Conservation (phyloP, 78 protist genomes). For the Salpingoeca rosetta region DNA sequence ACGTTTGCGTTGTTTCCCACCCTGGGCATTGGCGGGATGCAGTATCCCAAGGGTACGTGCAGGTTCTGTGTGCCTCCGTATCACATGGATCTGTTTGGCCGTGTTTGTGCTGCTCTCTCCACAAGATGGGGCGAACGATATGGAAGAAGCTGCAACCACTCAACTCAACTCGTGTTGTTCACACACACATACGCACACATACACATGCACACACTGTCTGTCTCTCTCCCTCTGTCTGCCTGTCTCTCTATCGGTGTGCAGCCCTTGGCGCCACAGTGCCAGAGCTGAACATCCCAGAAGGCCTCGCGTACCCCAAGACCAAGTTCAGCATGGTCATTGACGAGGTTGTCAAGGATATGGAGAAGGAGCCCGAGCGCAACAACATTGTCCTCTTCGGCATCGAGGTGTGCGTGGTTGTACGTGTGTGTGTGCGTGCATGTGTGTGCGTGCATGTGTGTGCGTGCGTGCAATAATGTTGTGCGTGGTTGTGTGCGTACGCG, state of each 20-base stretch:
- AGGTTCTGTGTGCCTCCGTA: background rate
- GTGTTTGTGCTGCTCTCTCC: too few relatives aligned
- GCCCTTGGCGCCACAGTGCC: slow-evolving; percentile 27
- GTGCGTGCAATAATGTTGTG: background rate
- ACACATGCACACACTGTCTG: too few relatives aligned
- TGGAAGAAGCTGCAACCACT: too few relatives aligned
- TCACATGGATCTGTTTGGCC: background rate
- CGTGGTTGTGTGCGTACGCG: background rate
- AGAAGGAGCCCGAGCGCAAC: slow-evolving; percentile 6
- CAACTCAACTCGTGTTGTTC: too few relatives aligned
- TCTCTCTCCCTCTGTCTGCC: background rate
- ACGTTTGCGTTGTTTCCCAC: background rate
- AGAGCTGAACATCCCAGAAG: slow-evolving; percentile 6
- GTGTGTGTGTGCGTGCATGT: background rate
- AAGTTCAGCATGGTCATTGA: slow-evolving; percentile 41
- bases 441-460: background rate
- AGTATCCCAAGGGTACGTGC: background rate
- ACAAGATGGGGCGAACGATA: too few relatives aligned
- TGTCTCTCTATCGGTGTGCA: background rate
- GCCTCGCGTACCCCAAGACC: slow-evolving; percentile 28
- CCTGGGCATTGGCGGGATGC: background rate
- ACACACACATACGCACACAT: too few relatives aligned
- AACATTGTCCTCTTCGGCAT: slow-evolving; percentile 47
- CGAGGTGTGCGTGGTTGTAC: slow-evolving; percentile 10
- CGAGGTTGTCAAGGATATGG: slow-evolving; percentile 8